phyloP scores from a whole-genome alignment of 2,329 filamentous ascomycete genomes.

The Tolypocladium guangdongense region DNA sequence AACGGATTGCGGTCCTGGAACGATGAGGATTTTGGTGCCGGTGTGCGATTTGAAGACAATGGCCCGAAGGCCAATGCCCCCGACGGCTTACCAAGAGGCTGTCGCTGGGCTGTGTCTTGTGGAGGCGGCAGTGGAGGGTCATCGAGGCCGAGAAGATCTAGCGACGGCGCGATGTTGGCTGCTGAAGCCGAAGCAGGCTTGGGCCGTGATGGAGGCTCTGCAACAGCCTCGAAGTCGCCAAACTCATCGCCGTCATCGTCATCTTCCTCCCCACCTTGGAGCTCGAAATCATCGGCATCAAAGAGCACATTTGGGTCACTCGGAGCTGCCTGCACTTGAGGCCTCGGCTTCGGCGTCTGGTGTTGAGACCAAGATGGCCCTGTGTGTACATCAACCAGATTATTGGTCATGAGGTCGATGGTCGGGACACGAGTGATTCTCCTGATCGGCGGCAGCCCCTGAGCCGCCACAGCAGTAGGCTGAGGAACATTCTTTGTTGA shows the following conservation, averaged over 20 bases:
- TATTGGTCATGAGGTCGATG: slow-evolving; percentile 43
- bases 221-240: slow-evolving; percentile 47
- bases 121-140: slow-evolving; percentile 14
- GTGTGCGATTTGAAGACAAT: slow-evolving; percentile 24
- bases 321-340: slow-evolving; percentile 12
- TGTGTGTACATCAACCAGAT: slow-evolving; percentile 27
- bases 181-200: slow-evolving; percentile 7
- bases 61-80: slow-evolving; percentile 17
- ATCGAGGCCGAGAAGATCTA: slow-evolving; percentile 31
- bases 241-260: slow-evolving; percentile 45
- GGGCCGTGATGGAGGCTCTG: slow-evolving; percentile 8
- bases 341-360: slow-evolving; percentile 7
- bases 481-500: neutral
- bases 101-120: slow-evolving; percentile 9
- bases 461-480: neutral
- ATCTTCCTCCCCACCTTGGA: slow-evolving; percentile 26
- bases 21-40: slow-evolving; percentile 39
- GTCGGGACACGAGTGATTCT: slow-evolving; percentile 33
- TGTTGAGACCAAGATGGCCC: slow-evolving; percentile 2
- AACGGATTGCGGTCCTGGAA: slow-evolving; percentile 44
- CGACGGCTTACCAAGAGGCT: slow-evolving; percentile 19
- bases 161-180: slow-evolving; percentile 13
- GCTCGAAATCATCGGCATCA: slow-evolving; percentile 48
- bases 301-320: slow-evolving; percentile 50
- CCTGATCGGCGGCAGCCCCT: neutral